A percentile compares a stretch with the other conserved stretches of the same genome.
Evolutionary conservation across 2,329 filamentous ascomycete species (phyloP).

Genomic region (Colletotrichum somersetense): DNA sequence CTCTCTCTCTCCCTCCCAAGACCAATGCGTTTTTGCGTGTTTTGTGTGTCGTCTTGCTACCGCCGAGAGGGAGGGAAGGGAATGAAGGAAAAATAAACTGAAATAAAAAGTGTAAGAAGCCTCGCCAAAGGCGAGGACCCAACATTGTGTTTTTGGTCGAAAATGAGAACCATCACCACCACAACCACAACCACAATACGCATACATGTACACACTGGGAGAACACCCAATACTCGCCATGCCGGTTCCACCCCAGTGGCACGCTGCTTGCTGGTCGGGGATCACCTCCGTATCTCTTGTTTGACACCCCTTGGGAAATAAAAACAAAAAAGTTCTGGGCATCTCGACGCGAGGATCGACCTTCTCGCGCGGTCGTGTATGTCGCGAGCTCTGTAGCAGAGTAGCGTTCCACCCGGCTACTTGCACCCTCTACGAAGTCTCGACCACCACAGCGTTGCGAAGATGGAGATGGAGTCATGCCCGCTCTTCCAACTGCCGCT

Average conservation of each 20-base stretch:
- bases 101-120: slow-evolving; percentile 1
- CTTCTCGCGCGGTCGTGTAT: not conserved
- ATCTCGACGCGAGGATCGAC: not conserved
- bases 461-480: slow-evolving; percentile 13
- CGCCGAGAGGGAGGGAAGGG: not conserved
- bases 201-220: not conserved
- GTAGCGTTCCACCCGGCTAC: slow-evolving; percentile 15
- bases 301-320: not conserved
- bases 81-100: not conserved
- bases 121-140: not conserved
- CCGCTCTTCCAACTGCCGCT: not conserved
- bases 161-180: not conserved
- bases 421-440: slow-evolving; percentile 3
- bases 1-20: not conserved
- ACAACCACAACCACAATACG: not conserved
- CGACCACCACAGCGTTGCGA: not conserved
- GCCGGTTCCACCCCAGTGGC: not conserved
- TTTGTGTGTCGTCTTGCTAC: slow-evolving; percentile 5
- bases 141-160: not conserved
- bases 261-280: not conserved
- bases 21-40: slow-evolving; percentile 13
- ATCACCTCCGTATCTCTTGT: not conserved
- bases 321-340: not conserved
- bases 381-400: slow-evolving; percentile 1
- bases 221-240: not conserved